Percentiles rank a stretch among this genome's conserved stretches.
Evolutionary conservation across 2,329 filamentous ascomycete genomes (phyloP).

Genomic region (Aureobasidium melanogenum): DNA sequence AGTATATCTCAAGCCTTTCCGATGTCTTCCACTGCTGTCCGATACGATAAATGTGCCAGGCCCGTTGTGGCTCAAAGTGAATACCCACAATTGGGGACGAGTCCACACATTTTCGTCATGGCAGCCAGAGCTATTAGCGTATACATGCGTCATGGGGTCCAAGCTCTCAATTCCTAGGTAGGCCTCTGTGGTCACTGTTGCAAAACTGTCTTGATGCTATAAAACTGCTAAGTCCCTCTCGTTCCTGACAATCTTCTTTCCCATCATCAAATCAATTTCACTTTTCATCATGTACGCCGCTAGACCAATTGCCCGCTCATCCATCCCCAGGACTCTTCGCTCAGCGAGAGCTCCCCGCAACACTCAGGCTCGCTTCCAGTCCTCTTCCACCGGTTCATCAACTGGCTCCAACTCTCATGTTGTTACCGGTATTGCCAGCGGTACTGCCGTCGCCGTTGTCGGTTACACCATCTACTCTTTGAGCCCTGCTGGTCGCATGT

Average conservation of each 20-base stretch:
- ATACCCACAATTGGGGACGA: not conserved
- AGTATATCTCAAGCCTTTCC: not conserved
- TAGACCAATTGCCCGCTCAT: constrained; percentile 11
- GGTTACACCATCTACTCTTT: constrained; percentile 47
- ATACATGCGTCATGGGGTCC: not conserved
- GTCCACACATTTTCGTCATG: not conserved
- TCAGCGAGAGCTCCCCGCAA: constrained; percentile 6
- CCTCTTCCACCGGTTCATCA: constrained; percentile 20
- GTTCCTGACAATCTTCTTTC: not conserved
- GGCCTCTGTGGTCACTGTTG: not conserved
- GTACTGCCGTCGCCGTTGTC: constrained; percentile 36
- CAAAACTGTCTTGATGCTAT: not conserved
- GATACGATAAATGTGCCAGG: not conserved
- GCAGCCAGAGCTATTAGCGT: constrained; percentile 1
- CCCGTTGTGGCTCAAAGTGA: constrained; percentile 1
- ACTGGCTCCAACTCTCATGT: constrained; percentile 29
- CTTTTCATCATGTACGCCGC: constrained; percentile 11
- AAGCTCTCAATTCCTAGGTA: not conserved
- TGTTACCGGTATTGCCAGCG: constrained; percentile 43
- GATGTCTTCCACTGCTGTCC: not conserved
- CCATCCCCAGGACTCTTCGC: constrained; percentile 8
- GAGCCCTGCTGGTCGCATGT: constrained; percentile 31
- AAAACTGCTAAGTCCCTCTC: not conserved
- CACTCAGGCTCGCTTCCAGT: constrained; percentile 21
- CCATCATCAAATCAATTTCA: not conserved